Percentiles rank a stretch among this genome's conserved stretches.
phyloP scores from a whole-genome alignment of 352 stramenopile genomes.

The Phytophthora foliorum region DNA sequence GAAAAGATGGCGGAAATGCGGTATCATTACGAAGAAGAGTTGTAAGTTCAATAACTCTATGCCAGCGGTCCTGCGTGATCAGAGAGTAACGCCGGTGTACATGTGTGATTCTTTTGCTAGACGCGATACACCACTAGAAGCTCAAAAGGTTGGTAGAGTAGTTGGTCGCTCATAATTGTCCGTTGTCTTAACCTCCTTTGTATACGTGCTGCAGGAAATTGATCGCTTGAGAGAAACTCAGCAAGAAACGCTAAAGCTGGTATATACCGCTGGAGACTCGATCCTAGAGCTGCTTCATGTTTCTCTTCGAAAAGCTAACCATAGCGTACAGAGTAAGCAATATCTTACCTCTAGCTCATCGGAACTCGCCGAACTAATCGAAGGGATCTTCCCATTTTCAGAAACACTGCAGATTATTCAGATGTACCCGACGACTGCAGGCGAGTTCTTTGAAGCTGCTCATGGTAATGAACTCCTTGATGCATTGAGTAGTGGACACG shows the following conservation, averaged over 20 bases:
- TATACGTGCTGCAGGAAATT: slow-evolving; percentile 50
- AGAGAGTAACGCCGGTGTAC: neutral
- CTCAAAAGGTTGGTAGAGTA: slow-evolving; percentile 32
- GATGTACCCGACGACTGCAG: slow-evolving; percentile 70
- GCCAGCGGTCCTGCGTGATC: neutral
- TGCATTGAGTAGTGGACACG: slow-evolving; percentile 62
- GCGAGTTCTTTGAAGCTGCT: slow-evolving; percentile 63
- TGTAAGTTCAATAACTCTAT: slow-evolving; percentile 39
- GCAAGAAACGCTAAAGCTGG: slow-evolving; percentile 61
- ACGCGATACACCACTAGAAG: slow-evolving; percentile 55
- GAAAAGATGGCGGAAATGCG: slow-evolving; percentile 68
- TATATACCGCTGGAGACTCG: slow-evolving; percentile 66
- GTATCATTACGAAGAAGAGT: slow-evolving; percentile 61
- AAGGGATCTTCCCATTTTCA: slow-evolving; percentile 13
- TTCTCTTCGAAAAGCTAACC: slow-evolving; percentile 62
- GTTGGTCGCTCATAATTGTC: neutral
- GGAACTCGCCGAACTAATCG: slow-evolving; percentile 7
- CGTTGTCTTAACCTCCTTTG: neutral
- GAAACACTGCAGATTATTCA: slow-evolving; percentile 66
- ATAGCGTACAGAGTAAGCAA: slow-evolving; percentile 61
- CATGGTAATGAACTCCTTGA: slow-evolving; percentile 69
- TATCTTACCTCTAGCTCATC: neutral
- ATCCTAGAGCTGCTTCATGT: slow-evolving; percentile 72
- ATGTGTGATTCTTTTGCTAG: slow-evolving; percentile 23
- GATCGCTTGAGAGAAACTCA: slow-evolving; percentile 67